Base-by-base conservation (phyloP, 1,139 yeast genomes). In the Hanseniaspora uvarum region DNA sequence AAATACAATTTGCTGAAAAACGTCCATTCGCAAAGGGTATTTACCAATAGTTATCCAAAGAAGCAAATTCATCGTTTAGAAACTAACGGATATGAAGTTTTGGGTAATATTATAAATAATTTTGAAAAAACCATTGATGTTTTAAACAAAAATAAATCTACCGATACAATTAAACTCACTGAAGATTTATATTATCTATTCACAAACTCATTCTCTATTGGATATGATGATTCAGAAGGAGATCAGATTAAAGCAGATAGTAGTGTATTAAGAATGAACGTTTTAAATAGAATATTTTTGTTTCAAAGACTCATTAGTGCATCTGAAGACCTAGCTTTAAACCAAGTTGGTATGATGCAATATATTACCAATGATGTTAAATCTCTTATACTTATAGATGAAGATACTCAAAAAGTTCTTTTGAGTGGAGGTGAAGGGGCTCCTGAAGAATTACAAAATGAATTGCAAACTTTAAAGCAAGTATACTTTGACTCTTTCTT, bases 401-500 rank as follows among this genome's bases (percentile, higher is more conserved):
- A 47, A 18, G 51, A 52, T 5, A 41, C 53, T 5, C 31, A 47
- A 24, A 10, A 38, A 5, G 19, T 40, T 8, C 23, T 52, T 8
- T 6, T 55, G 2, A 48, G 31, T 18, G 51, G 34, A 2, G 48
- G 50, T 16, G 34, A 44, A 39, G 36, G 37, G 12, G 46, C 18
- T 4, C 38, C 46, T 14, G 53, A 46, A 16, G 44, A 46, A 79
- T 76, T 56, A 65, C 37, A 40, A 18, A 28, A 26, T 26, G 53
- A 50, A 21, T 30, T 50, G 8, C 44, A 50, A 16, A 43, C 53
- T 5, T 19, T 52, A 18, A 23, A 33, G 4, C 50, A 72, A 2
- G 77, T 76, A 0, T 66, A 73, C 24, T 77, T 78, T 62, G 87
- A 83, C 56, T 70, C 75, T 61, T 64, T 85, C 39, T 76, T 79